A percentile compares a stretch with the other conserved stretches of the same genome.
These are phyloP conservation scores for Yamadazyma kitorensis DNA, from an alignment of 805 yeast genomes.

Conservation along the genomic window DNA sequence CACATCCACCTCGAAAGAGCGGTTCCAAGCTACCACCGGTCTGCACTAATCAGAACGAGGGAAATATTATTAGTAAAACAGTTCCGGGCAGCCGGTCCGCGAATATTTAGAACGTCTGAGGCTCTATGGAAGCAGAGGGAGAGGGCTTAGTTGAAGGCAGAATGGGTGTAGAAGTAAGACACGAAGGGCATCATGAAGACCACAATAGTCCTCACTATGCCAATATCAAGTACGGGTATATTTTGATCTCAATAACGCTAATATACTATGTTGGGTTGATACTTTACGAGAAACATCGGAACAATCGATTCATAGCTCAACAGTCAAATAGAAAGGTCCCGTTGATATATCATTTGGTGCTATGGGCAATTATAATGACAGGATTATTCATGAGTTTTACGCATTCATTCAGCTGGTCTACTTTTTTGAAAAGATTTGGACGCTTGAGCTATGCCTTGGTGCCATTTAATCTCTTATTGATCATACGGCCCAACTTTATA, in stretches of 20 bases:
- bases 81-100: no score
- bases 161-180: no score
- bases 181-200: constrained; percentile 51
- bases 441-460: constrained; percentile 56
- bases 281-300: neutral
- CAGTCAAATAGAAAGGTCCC: constrained; percentile 29
- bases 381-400: constrained; percentile 24
- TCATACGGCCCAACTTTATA: constrained; percentile 49
- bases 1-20: no score
- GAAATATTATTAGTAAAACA: no score
- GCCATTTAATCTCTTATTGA: constrained; percentile 56
- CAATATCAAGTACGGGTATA: constrained; percentile 61
- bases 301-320: constrained; percentile 11
- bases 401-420: constrained; percentile 16
- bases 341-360: constrained; percentile 30
- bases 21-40: no score
- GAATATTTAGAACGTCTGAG: no score
- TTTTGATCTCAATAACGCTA: constrained; percentile 41
- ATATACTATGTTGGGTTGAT: constrained; percentile 17
- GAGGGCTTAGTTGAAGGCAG: no score
- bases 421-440: constrained; percentile 53
- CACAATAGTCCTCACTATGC: no score
- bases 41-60: no score
- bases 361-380: constrained; percentile 24
- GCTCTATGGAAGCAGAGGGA: no score